Conservation (phyloP, 768 basidiomycete species). For the Macrocybe gigantea region DNA sequence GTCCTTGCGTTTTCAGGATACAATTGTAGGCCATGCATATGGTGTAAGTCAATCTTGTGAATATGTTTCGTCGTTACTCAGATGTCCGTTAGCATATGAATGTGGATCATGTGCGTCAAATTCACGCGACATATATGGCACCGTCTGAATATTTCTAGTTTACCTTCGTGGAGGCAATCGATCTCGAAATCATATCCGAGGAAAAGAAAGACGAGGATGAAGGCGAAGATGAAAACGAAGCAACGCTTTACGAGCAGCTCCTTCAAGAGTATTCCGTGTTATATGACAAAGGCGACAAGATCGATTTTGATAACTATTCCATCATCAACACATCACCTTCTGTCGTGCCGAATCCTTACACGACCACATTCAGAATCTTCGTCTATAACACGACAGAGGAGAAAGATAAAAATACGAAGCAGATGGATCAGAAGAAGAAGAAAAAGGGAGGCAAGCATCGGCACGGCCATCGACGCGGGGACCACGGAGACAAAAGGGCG, state of each 20-base stretch:
- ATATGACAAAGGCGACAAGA: slow-evolving; percentile 40
- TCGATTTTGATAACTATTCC: slow-evolving; percentile 61
- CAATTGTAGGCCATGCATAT: slow-evolving; percentile 79
- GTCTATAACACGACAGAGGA: slow-evolving; percentile 62
- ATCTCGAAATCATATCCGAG: slow-evolving; percentile 40
- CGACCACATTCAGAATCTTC: slow-evolving; percentile 77
- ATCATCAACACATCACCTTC: slow-evolving; percentile 79
- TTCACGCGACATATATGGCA: slow-evolving; percentile 11
- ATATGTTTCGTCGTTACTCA: slow-evolving; percentile 21
- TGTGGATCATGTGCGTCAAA: slow-evolving; percentile 55
- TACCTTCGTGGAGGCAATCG: slow-evolving; percentile 47
- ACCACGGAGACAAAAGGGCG: slow-evolving; percentile 35
- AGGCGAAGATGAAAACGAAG: slow-evolving; percentile 9
- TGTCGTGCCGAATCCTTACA: slow-evolving; percentile 82
- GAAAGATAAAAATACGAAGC: slow-evolving; percentile 14
- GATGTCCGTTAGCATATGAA: slow-evolving; percentile 65
- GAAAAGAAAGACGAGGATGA: slow-evolving; percentile 17
- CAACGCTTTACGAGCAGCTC: slow-evolving; percentile 46
- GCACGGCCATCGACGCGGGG: slow-evolving; percentile 44
- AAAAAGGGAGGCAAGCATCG: slow-evolving; percentile 30
- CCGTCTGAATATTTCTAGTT: slow-evolving; percentile 29
- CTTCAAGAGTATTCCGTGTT: slow-evolving; percentile 61
- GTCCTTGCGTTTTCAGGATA: slow-evolving; percentile 80
- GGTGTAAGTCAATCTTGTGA: slow-evolving; percentile 48
- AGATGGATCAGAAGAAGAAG: slow-evolving; percentile 14